Base-by-base conservation (phyloP, 306 rosid species). In the Casuarina glauca region DNA sequence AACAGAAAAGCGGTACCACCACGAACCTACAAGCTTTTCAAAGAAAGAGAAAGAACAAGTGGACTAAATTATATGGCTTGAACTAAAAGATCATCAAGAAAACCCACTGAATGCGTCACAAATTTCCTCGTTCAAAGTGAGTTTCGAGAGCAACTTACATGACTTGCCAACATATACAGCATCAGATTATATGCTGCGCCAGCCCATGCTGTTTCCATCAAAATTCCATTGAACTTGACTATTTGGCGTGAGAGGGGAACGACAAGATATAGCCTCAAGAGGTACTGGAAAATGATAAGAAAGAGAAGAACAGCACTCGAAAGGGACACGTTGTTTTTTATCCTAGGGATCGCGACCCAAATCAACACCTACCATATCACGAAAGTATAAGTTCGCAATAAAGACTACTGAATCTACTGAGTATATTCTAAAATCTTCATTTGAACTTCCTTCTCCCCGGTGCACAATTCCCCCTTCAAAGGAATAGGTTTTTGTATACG, bases 131-230 rank as follows among this genome's bases (percentile, higher is more conserved):
- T 39, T 70, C 12, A 79, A 39, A 83, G 52, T 53, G 52, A 69
- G 51, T 48, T 48, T 49, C 49, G 76, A 8, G 0, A 15, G 32
- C 74, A 46, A 84, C 93, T 82, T 75, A 89, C 93, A 76, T 89
- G 93, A 77, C 90, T 89, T 73, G 93, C 90, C 20, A 89, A 76
- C 93, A 86, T 86, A 68, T 82, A 89, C 32, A 89, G 93, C 54
- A 69, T 86, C 72, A 89, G 80, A 79, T 89, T 82, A 77, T 84
- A 89, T 58, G 87, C 90, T 67, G 90, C 93, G 12, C 93, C 93
- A 32, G 89, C 90, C 93, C 93, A 89, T 39, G 93, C 89, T 51
- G 88, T 89, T 72, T 86, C 90, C 90, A 87, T 86, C 83, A 88
- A 73, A 9, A 88, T 84, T 35, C 95, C 92, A 36, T 80, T 88